A percentile compares a stretch with the other conserved stretches of the same genome.
Conservation (phyloP, 805 yeast species). For the Metschnikowia matae region DNA sequence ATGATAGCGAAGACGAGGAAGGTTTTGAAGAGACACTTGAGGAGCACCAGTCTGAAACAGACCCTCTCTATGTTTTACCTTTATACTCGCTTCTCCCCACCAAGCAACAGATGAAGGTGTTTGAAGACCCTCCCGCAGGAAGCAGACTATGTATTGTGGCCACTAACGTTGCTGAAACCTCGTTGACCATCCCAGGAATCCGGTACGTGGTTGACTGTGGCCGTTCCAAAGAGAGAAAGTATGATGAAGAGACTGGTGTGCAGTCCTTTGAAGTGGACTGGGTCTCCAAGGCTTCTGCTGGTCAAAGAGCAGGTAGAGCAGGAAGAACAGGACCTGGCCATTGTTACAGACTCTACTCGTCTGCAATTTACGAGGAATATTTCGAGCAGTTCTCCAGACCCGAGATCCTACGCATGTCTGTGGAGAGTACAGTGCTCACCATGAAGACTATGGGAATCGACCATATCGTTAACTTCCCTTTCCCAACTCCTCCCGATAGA, state of each 20-base stretch:
- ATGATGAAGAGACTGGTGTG: constrained; percentile 78
- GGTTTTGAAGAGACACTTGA: constrained; percentile 71
- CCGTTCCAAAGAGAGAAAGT: constrained; percentile 82
- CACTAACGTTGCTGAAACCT: constrained; percentile 97
- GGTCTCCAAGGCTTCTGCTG: constrained; percentile 94
- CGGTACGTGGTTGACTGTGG: constrained; percentile 95
- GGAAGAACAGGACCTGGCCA: constrained; percentile 99
- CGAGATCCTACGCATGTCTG: constrained; percentile 91
- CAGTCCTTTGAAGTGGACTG: constrained; percentile 89
- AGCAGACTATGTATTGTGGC: constrained; percentile 89
- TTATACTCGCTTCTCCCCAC: constrained; percentile 92
- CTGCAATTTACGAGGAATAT: constrained; percentile 87
- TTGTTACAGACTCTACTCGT: constrained; percentile 85
- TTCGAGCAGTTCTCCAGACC: constrained; percentile 82
- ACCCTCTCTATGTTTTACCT: constrained; percentile 88
- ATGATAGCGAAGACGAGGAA: constrained; percentile 47
- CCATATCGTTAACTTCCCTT: constrained; percentile 86
- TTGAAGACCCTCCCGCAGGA: constrained; percentile 79
- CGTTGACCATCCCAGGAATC: constrained; percentile 93
- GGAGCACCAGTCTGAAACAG: constrained; percentile 64
- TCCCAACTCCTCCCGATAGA: constrained; percentile 88
- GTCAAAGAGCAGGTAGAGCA: constrained; percentile 94
- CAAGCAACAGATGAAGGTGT: constrained; percentile 89
- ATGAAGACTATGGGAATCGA: constrained; percentile 98
- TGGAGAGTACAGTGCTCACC: constrained; percentile 88